Evolutionary conservation across 805 yeast species (phyloP).

Genomic region (Kodamaea lidongshanica): DNA sequence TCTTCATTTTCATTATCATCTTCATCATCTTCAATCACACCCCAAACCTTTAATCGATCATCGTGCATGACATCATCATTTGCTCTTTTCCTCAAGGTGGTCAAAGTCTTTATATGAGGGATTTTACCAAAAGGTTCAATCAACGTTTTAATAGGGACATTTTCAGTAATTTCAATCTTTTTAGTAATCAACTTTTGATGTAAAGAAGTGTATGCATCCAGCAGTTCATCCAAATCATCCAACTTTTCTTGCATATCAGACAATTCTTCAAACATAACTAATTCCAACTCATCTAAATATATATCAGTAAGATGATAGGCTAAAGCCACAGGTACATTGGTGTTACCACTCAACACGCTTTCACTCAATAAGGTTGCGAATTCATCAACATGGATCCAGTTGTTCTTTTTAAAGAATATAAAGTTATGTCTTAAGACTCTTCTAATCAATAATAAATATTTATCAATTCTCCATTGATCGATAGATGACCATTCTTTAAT

Average conservation of each 20-base stretch:
- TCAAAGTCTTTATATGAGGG: conserved; percentile 43
- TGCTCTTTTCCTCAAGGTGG: conserved; percentile 60
- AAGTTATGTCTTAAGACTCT: conserved; percentile 64
- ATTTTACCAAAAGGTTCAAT: conserved; percentile 57
- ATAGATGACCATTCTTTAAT: conserved; percentile 76
- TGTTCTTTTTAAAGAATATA: conserved; percentile 43
- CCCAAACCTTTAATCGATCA: conserved; percentile 60
- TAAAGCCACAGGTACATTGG: conserved; percentile 62
- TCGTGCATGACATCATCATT: conserved; percentile 63
- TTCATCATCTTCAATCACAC: conserved; percentile 31
- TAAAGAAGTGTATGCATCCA: conserved; percentile 24
- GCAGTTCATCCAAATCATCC: conserved; percentile 22
- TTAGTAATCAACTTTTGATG: conserved; percentile 26
- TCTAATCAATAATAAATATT: conserved; percentile 76
- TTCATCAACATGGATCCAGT: conserved; percentile 49
- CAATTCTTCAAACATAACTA: conserved; percentile 46
- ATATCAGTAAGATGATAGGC: conserved; percentile 84
- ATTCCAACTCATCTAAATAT: conserved; percentile 76
- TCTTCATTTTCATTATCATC: conserved; percentile 17
- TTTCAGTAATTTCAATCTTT: conserved; percentile 28
- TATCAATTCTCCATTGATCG: conserved; percentile 84
- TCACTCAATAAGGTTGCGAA: conserved; percentile 40
- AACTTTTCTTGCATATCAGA: conserved; percentile 41
- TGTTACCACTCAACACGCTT: conserved; percentile 53
- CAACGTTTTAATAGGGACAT: conserved; percentile 49